Conservation (phyloP, 768 basidiomycete species). For the Amanita pallidorosea region DNA sequence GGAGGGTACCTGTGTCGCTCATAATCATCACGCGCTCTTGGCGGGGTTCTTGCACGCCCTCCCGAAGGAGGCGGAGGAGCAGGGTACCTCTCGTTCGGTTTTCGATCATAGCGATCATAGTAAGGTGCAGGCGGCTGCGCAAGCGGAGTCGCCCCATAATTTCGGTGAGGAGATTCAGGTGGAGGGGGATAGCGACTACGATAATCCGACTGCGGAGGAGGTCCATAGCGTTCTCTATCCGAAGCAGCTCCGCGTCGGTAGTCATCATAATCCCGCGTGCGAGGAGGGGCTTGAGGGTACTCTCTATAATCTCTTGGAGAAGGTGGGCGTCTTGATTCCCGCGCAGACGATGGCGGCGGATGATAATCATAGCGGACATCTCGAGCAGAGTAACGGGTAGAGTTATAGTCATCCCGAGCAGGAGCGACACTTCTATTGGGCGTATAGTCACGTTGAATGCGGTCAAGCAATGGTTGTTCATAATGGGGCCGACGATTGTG, state of each 20-base stretch:
- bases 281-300: slow-evolving; percentile 38
- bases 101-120: slow-evolving; percentile 56
- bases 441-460: slow-evolving; percentile 49
- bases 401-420: slow-evolving; percentile 46
- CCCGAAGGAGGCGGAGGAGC: slow-evolving; percentile 35
- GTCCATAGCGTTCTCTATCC: slow-evolving; percentile 43
- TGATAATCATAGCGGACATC: slow-evolving; percentile 56
- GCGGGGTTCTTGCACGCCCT: slow-evolving; percentile 47
- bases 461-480: slow-evolving; percentile 47
- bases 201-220: slow-evolving; percentile 40
- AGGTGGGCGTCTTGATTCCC: slow-evolving; percentile 52
- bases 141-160: slow-evolving; percentile 39
- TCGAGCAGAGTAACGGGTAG: slow-evolving; percentile 33
- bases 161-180: slow-evolving; percentile 40
- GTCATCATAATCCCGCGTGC: slow-evolving; percentile 64
- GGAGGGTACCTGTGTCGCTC: slow-evolving; percentile 36
- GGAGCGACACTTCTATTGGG: slow-evolving; percentile 26
- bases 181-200: slow-evolving; percentile 50
- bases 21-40: slow-evolving; percentile 53
- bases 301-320: slow-evolving; percentile 64
- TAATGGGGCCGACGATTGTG: slow-evolving; percentile 30
- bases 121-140: slow-evolving; percentile 35
- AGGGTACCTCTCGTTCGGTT: slow-evolving; percentile 39
- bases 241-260: slow-evolving; percentile 40
- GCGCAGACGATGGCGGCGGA: slow-evolving; percentile 25